Base-by-base conservation (phyloP, 768 basidiomycete species). In the Leccinum ochraceum region DNA sequence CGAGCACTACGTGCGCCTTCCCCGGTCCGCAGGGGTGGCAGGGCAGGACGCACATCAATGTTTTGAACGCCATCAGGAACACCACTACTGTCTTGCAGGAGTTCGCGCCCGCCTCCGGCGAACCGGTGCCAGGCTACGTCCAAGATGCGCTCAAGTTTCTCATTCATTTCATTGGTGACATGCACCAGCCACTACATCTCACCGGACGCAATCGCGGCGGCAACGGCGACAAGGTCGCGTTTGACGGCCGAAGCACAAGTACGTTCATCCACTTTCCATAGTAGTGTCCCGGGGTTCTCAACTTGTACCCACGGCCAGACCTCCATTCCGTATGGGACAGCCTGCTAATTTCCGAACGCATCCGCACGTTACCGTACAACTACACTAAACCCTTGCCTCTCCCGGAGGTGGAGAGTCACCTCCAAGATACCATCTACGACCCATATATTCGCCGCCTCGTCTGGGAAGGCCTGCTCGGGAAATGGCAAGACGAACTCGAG, bases 181-280 rank as follows among this genome's bases (percentile, higher is more conserved):
- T 96, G 81, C 96, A 97, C 67, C 87, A 90, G 83, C 96, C 96
- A 5, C 77, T 99, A 57, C 96, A 99, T 73, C 81, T 99, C 39
- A 90, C 90, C 0, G 92, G 92, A 2, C 80, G 94, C n/a, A 86
- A 94, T 66, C 81, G 91, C 32, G 96, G 96, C 5, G 96, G 95
- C 1, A 98, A 98, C 69, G 83, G 83, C 6, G 83, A 81, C 63
- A 86, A 86, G 67, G 92, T 95, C 28, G 68, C 77, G 13, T 97
- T 91, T 70, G 89, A 88, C 60, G 85, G 84, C 1, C 79, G 89
- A 30, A 74, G 79, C 54, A 90, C 86, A 36, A 93, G 92, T 92
- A 62, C 64, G 89, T 76, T 6, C 46, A 16, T 24, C 32, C 42
- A 20, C n/a, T 44, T 44, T 20, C 13, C 42, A 44, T 44, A 44